A percentile compares a stretch with the other conserved stretches of the same genome.
Evolutionary conservation across 1,284 basidiomycete species (phyloP).

Genomic region (Rhodotorula sp.): DNA sequence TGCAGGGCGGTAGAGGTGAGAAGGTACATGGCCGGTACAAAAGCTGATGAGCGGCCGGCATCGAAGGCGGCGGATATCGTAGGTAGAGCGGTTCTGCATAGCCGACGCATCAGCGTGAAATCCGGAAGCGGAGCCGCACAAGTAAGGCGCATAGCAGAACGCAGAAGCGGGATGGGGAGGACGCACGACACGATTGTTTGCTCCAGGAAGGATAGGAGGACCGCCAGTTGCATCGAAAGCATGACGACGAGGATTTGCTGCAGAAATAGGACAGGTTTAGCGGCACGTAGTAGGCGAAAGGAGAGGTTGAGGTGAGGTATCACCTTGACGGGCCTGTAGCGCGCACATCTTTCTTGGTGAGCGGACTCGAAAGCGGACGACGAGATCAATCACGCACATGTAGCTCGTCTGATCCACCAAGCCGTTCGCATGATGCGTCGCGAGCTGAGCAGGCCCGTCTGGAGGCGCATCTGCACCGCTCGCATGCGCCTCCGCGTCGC

Average conservation of each 20-base stretch:
- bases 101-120: neutral
- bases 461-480: too few species aligned
- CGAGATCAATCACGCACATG: slow-evolving; percentile 5
- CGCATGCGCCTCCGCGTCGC: too few species aligned
- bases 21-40: slow-evolving; percentile 69
- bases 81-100: slow-evolving; percentile 1
- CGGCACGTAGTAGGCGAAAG: neutral
- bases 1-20: slow-evolving; percentile 68
- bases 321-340: slow-evolving; percentile 50
- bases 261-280: neutral
- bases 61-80: slow-evolving; percentile 65
- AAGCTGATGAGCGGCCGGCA: slow-evolving; percentile 65
- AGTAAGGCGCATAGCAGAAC: neutral
- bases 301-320: neutral
- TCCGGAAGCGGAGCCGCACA: too few species aligned
- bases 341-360: slow-evolving; percentile 55
- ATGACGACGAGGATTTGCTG: slow-evolving; percentile 28
- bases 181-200: slow-evolving; percentile 59
- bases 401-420: slow-evolving; percentile 60
- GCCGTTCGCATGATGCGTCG: slow-evolving; percentile 21
- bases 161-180: too few species aligned
- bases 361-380: neutral
- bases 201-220: slow-evolving; percentile 59
- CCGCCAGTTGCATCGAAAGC: slow-evolving; percentile 47
- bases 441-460: neutral